These are phyloP conservation scores for Erythrobasidium hasegawianum DNA, from an alignment of 1,284 basidiomycete genomes.

Conservation along the genomic window DNA sequence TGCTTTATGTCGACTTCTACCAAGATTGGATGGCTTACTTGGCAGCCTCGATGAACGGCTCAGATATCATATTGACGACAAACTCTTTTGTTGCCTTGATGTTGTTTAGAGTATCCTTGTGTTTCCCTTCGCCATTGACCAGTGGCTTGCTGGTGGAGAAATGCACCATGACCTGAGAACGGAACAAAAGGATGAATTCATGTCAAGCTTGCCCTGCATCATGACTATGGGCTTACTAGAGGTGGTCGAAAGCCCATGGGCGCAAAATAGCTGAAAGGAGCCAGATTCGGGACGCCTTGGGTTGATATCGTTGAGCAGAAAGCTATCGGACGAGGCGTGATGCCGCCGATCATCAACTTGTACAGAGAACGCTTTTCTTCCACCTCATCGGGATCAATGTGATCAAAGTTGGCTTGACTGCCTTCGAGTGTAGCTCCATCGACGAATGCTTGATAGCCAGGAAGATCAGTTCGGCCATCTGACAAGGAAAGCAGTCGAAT, in stretches of 20 bases:
- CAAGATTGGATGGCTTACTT: slow-evolving; percentile 55
- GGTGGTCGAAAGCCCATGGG: slow-evolving; percentile 14
- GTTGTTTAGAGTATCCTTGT: slow-evolving; percentile 66
- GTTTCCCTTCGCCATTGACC: slow-evolving; percentile 44
- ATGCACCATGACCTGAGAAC: slow-evolving; percentile 5
- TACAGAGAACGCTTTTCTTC: slow-evolving; percentile 55
- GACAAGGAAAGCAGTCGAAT: not conserved
- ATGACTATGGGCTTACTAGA: not conserved
- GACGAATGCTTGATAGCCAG: slow-evolving; percentile 51
- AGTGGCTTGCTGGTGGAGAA: slow-evolving; percentile 15
- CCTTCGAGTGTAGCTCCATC: slow-evolving; percentile 21
- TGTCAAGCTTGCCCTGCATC: too few species aligned
- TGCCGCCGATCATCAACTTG: slow-evolving; percentile 62
- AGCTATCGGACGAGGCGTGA: slow-evolving; percentile 68
- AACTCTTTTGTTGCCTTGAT: slow-evolving; percentile 66
- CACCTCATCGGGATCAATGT: slow-evolving; percentile 53
- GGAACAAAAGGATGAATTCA: too few species aligned
- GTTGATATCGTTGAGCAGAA: slow-evolving; percentile 63
- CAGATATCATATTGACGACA: slow-evolving; percentile 70
- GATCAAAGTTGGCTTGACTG: slow-evolving; percentile 14
- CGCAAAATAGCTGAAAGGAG: slow-evolving; percentile 54
- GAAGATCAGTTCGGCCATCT: slow-evolving; percentile 51
- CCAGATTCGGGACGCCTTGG: slow-evolving; percentile 62
- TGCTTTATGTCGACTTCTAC: too few species aligned
- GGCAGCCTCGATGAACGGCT: slow-evolving; percentile 67